A percentile compares a stretch with the other conserved stretches of the same genome.
These are phyloP conservation scores for Ceratobasidium sp. DNA, from an alignment of 1,284 basidiomycete species.

Conservation along the genomic window DNA sequence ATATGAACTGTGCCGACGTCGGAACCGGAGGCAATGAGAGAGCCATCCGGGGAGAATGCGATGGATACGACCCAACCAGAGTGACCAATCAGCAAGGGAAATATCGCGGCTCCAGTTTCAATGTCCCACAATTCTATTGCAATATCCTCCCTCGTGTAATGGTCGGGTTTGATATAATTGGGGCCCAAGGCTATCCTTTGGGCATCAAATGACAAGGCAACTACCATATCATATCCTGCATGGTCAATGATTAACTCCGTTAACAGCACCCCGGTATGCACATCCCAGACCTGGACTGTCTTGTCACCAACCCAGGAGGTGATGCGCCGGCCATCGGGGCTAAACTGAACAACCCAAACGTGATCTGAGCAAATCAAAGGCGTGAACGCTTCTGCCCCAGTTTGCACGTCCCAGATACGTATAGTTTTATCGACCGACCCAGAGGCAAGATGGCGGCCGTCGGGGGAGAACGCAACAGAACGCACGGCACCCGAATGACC, in stretches of 20 bases:
- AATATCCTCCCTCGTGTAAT: no score
- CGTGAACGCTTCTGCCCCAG: not conserved
- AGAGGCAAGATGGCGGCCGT: conserved; percentile 26
- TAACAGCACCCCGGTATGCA: not conserved
- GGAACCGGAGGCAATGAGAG: conserved; percentile 29
- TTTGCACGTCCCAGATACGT: conserved; percentile 25
- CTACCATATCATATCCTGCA: not conserved
- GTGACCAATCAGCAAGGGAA: not conserved
- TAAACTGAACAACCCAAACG: conserved; percentile 4
- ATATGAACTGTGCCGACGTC: conserved; percentile 27
- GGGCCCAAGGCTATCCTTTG: conserved; percentile 1
- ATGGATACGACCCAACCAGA: not conserved
- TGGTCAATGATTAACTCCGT: not conserved
- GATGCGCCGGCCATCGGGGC: conserved; percentile 12
- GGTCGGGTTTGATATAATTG: not conserved
- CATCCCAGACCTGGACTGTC: conserved; percentile 25
- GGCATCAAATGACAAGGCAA: conserved; percentile 33
- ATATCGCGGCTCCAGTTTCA: not conserved
- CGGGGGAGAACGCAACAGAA: conserved; percentile 38
- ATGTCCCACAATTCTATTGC: conserved; percentile 22
- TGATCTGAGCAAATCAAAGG: not conserved
- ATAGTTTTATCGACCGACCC: conserved; percentile 33
- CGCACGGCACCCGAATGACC: conserved; percentile 24
- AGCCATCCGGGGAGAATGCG: conserved; percentile 43
- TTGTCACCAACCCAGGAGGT: conserved; percentile 16